Evolutionary conservation across 768 basidiomycete species (phyloP), one percentile per base, ranked within the genome.

Genomic region (Amanita phalloides): DNA sequence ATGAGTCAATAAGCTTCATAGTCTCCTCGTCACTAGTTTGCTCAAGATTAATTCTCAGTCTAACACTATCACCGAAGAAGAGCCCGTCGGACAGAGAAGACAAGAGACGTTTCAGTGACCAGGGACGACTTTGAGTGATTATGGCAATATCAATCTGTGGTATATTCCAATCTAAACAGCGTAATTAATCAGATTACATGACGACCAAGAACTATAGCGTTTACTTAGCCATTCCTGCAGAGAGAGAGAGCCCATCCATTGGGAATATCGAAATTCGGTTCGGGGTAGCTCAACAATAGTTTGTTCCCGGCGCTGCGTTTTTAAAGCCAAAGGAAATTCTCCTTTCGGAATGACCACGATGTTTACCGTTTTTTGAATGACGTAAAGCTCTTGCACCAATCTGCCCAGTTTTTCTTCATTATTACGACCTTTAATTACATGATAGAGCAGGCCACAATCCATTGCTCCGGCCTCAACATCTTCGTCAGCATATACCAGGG

Each of bases 71-170:
- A 2, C 87, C 87, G 55, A 79, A 90, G 59, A 81, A 89, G 35
- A 72, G 66, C 4, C 78, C 78, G 3, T 56, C 62, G 9, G 69
- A 66, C 2, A 90, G 68, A 0, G 90, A 92, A 13, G 61, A 54
- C 8, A 92, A 62, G 0, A 93, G 72, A 9, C 90, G 82, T 11
- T 58, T 60, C 1, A 93, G 76, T 1, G 91, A 92, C 21, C 66
- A 62, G 7, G 89, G 82, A 30, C 90, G 76, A 59, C 86, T 73
- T 57, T 89, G 81, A 0, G 90, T 92, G 51, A 91, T 85, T 36
- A 93, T 73, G 48, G 75, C 79, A 39, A 92, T 66, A 23, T 86
- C 84, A 30, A 92, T 67, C 30, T 66, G 72, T 8, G 88, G 87
- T 2, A 65, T 61, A 56, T 89, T 74, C 88, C 89, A 93, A 60